Percentiles rank a stretch among this genome's conserved stretches.
Conservation (phyloP, 2,329 filamentous ascomycete species). For the Chaetomium globosum region DNA sequence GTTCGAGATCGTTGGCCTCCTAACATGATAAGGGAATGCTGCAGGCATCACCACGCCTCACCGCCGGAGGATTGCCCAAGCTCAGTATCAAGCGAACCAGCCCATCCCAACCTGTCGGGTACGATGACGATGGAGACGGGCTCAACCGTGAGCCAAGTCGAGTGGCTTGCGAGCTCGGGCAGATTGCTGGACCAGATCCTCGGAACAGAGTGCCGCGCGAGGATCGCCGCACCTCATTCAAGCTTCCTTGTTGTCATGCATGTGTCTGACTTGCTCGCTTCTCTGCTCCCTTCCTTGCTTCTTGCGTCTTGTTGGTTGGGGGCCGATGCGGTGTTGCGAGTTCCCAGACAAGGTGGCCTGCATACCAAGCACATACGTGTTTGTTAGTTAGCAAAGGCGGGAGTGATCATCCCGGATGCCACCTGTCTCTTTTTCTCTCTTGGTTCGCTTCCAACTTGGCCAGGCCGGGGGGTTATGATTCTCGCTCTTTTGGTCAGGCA, state of each 20-base stretch:
- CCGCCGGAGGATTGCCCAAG: not conserved
- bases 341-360: slow-evolving; percentile 1
- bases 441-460: slow-evolving; percentile 1
- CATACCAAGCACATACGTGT: too few species aligned
- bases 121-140: slow-evolving; percentile 7
- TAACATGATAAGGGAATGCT: not conserved
- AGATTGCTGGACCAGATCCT: slow-evolving; percentile 24
- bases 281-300: not conserved
- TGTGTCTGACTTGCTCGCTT: slow-evolving; percentile 1
- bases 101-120: slow-evolving; percentile 23
- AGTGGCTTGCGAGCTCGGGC: slow-evolving; percentile 4
- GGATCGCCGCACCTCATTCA: slow-evolving; percentile 14
- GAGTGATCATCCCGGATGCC: slow-evolving; percentile 7
- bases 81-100: slow-evolving; percentile 1
- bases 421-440: slow-evolving; percentile 10
- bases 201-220: slow-evolving; percentile 18
- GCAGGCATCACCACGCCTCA: not conserved
- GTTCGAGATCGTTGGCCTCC: not conserved
- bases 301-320: not conserved
- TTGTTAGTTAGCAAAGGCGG: not conserved
- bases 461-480: not conserved
- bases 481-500: slow-evolving; percentile 6
- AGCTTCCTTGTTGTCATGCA: slow-evolving; percentile 6
- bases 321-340: not conserved
- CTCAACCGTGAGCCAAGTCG: slow-evolving; percentile 9